phyloP scores from a whole-genome alignment of 805 yeast genomes.

The Pichia cabralensis region DNA sequence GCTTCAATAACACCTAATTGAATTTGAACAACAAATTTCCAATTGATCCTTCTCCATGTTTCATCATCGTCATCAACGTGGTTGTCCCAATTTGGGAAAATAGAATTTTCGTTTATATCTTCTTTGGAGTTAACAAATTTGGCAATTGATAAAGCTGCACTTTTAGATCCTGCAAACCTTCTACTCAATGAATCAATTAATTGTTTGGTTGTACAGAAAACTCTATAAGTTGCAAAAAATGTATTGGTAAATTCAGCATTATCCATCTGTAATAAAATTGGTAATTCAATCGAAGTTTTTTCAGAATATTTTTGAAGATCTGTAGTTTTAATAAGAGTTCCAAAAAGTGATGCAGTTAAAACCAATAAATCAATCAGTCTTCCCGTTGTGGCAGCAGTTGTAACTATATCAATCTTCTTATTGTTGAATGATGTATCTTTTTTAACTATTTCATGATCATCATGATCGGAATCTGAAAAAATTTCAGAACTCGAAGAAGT shows the following conservation, averaged over 20 bases:
- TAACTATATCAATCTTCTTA: constrained; percentile 11
- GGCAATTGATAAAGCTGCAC: constrained; percentile 48
- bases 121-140: background rate
- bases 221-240: constrained; percentile 59
- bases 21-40: constrained; percentile 61
- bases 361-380: constrained; percentile 73
- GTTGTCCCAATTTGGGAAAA: constrained; percentile 49
- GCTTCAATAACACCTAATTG: constrained; percentile 78
- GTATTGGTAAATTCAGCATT: constrained; percentile 55
- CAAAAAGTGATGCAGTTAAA: constrained; percentile 54
- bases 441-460: background rate
- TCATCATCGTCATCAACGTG: constrained; percentile 27
- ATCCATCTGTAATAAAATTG: constrained; percentile 42
- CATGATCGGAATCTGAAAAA: background rate
- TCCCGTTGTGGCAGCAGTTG: constrained; percentile 63
- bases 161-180: constrained; percentile 52
- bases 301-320: constrained; percentile 33
- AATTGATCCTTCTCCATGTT: constrained; percentile 40
- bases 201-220: constrained; percentile 49
- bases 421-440: too few species aligned
- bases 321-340: constrained; percentile 29
- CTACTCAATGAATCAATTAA: constrained; percentile 42
- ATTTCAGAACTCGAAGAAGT: background rate
- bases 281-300: constrained; percentile 11
- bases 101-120: background rate